These are phyloP conservation scores for Aureobasidium uvarum DNA, from an alignment of 2,329 filamentous ascomycete genomes.

Conservation along the genomic window DNA sequence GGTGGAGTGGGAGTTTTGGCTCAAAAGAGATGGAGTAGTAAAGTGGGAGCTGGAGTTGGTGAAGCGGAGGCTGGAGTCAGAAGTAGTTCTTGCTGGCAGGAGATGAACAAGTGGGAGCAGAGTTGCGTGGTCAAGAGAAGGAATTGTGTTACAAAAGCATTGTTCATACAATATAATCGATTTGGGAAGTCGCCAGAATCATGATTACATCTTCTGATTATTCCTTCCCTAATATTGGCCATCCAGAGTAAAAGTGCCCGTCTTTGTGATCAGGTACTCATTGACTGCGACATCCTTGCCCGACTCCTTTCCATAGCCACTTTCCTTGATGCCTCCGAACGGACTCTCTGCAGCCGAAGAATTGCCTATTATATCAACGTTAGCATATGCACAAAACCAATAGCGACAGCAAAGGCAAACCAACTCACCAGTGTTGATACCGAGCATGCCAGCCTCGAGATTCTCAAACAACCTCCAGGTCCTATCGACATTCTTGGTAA, in stretches of 20 bases:
- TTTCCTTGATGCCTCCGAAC: conserved; percentile 67
- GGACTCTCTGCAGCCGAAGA: conserved; percentile 65
- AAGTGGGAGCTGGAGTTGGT: too few species aligned
- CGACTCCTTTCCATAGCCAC: conserved; percentile 65
- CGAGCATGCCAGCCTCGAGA: conserved; percentile 68
- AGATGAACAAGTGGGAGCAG: too few species aligned
- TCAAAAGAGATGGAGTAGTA: too few species aligned
- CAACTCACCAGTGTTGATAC: conserved; percentile 56
- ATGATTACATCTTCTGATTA: too few species aligned
- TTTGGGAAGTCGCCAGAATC: not conserved
- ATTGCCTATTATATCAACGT: conserved; percentile 48
- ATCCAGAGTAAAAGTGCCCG: conserved; percentile 61
- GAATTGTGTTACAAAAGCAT: too few species aligned
- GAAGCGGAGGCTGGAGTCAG: too few species aligned
- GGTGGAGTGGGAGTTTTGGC: too few species aligned
- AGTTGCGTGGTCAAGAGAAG: too few species aligned
- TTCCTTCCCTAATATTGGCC: conserved; percentile 49
- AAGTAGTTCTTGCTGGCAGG: too few species aligned
- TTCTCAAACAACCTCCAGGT: conserved; percentile 65
- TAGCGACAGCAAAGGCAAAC: too few species aligned
- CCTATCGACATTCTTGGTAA: conserved; percentile 66
- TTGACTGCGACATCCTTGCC: conserved; percentile 64
- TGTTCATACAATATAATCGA: not conserved
- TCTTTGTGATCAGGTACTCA: conserved; percentile 60
- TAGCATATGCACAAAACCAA: conserved; percentile 30